phyloP scores from a whole-genome alignment of 331 rosid genomes.

The Dryas integrifolia region DNA sequence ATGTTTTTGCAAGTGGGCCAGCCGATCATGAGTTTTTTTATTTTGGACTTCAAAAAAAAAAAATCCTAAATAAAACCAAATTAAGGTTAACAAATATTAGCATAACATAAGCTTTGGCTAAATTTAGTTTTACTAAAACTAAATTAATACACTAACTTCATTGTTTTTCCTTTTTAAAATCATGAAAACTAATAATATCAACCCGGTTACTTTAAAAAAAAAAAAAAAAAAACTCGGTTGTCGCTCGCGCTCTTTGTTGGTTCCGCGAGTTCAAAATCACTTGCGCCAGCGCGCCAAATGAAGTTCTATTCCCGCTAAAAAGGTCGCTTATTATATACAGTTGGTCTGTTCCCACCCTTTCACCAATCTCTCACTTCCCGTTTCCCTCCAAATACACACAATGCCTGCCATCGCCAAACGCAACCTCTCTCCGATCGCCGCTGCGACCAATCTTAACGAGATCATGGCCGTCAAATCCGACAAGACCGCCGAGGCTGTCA shows the following conservation, averaged over 20 bases:
- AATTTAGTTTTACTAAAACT: no score
- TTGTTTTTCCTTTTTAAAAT: no score
- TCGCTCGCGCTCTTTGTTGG: neutral
- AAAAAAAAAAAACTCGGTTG: neutral
- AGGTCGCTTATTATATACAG: neutral
- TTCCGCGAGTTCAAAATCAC: neutral
- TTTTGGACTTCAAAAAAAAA: no score
- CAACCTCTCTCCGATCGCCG: neutral
- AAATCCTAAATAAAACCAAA: no score
- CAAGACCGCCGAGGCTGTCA: neutral
- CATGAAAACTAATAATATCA: no score
- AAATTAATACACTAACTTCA: no score
- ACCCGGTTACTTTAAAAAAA: no score
- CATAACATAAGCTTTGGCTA: no score
- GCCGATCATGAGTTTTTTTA: no score
- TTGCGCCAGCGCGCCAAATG: conserved; percentile 3
- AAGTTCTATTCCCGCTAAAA: conserved; percentile 4
- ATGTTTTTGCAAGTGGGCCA: no score
- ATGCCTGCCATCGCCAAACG: conserved; percentile 51
- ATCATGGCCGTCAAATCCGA: neutral
- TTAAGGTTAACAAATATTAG: no score
- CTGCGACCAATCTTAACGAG: neutral
- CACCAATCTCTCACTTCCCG: neutral
- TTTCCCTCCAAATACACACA: conserved; percentile 3
- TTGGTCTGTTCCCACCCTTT: no score